phyloP scores from a whole-genome alignment of 106 monocot species.

The Apostasia ramifera region DNA sequence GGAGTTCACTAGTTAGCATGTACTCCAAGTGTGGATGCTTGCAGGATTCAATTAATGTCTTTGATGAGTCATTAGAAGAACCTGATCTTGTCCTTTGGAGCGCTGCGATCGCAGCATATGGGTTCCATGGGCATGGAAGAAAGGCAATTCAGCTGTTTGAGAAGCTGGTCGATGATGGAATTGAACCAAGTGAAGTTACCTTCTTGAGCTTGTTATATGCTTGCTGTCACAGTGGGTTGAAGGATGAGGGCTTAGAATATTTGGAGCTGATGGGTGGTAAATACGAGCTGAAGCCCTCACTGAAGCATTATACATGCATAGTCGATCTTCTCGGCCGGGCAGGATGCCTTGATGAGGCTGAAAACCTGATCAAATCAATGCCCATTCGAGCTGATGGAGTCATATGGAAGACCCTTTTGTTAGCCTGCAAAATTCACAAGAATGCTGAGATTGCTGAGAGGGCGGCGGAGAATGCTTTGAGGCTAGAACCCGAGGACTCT shows the following conservation, averaged over 20 bases:
- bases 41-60: slow-evolving; percentile 24
- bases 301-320: slow-evolving; percentile 76
- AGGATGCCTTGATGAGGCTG: slow-evolving; percentile 52
- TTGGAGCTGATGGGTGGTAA: slow-evolving; percentile 44
- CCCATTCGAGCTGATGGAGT: slow-evolving; percentile 40
- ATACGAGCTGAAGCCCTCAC: slow-evolving; percentile 31
- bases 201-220: slow-evolving; percentile 71
- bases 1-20: slow-evolving; percentile 71
- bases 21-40: slow-evolving; percentile 77
- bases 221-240: slow-evolving; percentile 69
- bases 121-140: slow-evolving; percentile 65
- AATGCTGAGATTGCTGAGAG: slow-evolving; percentile 53
- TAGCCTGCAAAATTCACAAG: slow-evolving; percentile 55
- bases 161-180: slow-evolving; percentile 35
- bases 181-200: slow-evolving; percentile 58
- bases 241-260: slow-evolving; percentile 39
- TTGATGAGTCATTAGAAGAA: slow-evolving; percentile 16
- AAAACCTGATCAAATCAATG: slow-evolving; percentile 58
- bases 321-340: slow-evolving; percentile 70
- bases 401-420: slow-evolving; percentile 78
- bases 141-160: slow-evolving; percentile 54
- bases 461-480: slow-evolving; percentile 39
- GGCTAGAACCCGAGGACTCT: slow-evolving; percentile 57
- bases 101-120: slow-evolving; percentile 62
- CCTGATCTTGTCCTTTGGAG: slow-evolving; percentile 54